Evolutionary conservation across 768 basidiomycete genomes (phyloP).

Genomic region (Naganishia antarctica): DNA sequence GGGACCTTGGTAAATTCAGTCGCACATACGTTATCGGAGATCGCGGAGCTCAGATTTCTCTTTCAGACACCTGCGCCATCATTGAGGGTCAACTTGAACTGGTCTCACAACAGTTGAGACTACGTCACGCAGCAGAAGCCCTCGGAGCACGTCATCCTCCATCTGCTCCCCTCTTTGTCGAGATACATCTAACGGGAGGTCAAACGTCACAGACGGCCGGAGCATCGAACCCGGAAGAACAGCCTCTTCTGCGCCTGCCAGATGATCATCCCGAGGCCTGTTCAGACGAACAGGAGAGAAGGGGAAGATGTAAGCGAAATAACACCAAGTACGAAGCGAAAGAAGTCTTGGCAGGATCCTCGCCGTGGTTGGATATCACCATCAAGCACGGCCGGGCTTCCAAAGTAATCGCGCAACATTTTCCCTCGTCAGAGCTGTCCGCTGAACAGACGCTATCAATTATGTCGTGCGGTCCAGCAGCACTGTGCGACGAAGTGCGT

Average conservation of each 20-base stretch:
- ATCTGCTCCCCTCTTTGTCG: neutral
- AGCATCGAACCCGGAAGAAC: neutral
- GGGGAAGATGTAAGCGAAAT: too few relatives aligned
- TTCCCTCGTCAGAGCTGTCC: neutral
- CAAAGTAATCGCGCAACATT: neutral
- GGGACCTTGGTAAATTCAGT: slow-evolving; percentile 3
- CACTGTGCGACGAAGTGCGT: slow-evolving; percentile 6
- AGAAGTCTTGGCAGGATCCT: neutral
- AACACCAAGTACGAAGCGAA: neutral
- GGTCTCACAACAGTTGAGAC: neutral
- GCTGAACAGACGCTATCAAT: neutral
- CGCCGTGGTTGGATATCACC: neutral
- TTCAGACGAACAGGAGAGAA: neutral
- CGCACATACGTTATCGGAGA: neutral
- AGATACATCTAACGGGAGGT: neutral
- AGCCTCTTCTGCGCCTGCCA: neutral
- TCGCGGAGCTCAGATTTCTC: neutral
- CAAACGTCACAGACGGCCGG: neutral
- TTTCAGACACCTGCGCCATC: neutral
- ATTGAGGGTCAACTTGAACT: slow-evolving; percentile 1
- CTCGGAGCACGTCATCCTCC: neutral
- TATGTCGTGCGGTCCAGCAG: slow-evolving; percentile 9
- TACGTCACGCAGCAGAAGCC: neutral
- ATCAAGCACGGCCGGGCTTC: neutral
- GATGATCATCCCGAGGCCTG: neutral